These are phyloP conservation scores for Debaryomyces udenii DNA, from an alignment of 1,139 yeast species.

Conservation along the genomic window DNA sequence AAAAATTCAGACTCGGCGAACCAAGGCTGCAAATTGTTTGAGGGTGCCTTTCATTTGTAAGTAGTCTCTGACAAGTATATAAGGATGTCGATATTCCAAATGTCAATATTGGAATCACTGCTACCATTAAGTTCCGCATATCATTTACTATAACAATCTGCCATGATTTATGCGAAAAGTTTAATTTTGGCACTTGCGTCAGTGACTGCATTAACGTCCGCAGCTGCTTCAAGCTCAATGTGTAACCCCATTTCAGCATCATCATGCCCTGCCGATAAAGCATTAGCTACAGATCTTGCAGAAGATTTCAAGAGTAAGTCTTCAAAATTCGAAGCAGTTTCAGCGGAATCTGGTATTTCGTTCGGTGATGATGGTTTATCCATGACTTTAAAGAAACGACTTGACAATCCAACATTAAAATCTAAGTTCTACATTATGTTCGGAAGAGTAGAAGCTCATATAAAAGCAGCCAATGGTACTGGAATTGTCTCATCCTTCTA, in stretches of 20 bases:
- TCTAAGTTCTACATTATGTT: conserved; percentile 80
- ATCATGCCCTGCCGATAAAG: conserved; percentile 45
- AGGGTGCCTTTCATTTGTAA: neutral
- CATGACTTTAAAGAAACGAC: conserved; percentile 56
- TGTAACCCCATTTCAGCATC: conserved; percentile 34
- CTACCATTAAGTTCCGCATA: neutral
- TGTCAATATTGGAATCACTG: neutral
- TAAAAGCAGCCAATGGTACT: conserved; percentile 69
- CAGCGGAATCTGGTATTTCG: conserved; percentile 24
- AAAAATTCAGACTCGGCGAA: neutral
- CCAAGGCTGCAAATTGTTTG: conserved; percentile 7
- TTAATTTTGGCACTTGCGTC: conserved; percentile 3
- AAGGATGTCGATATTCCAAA: conserved; percentile 1
- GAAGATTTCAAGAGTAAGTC: conserved; percentile 49
- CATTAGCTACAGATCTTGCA: conserved; percentile 53
- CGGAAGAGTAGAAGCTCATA: conserved; percentile 70
- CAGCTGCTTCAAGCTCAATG: conserved; percentile 13
- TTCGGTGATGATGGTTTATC: conserved; percentile 52
- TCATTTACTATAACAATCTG: conserved; percentile 1
- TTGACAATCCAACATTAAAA: conserved; percentile 70
- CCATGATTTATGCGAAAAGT: conserved; percentile 4
- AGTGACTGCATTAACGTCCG: conserved; percentile 6
- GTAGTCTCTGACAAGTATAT: neutral
- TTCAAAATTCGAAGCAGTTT: conserved; percentile 28
- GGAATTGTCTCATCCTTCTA: conserved; percentile 79